Conservation (phyloP, 2,329 filamentous ascomycete species). For the Hypocreales sp. region DNA sequence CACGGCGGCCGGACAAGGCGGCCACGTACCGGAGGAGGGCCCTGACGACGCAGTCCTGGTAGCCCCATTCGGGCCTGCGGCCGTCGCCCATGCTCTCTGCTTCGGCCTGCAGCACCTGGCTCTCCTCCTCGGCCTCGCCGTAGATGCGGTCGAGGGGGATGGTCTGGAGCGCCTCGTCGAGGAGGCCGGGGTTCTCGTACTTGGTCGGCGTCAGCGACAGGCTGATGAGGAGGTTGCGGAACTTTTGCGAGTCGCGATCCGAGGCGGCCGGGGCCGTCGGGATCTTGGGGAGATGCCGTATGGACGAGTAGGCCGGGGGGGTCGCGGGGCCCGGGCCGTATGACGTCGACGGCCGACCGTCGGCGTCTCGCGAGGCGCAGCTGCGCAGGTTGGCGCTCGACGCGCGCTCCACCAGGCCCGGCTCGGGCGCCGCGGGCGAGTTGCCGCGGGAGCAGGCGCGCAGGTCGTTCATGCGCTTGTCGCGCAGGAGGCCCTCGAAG, state of each 20-base stretch:
- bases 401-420: slow-evolving; percentile 29
- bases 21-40: slow-evolving; percentile 61
- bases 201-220: slow-evolving; percentile 79
- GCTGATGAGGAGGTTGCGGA: slow-evolving; percentile 69
- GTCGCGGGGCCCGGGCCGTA: slow-evolving; percentile 23
- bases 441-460: slow-evolving; percentile 35
- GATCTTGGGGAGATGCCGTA: slow-evolving; percentile 35
- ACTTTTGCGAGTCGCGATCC: slow-evolving; percentile 56
- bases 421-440: slow-evolving; percentile 42
- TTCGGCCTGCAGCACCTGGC: slow-evolving; percentile 72
- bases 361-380: slow-evolving; percentile 20
- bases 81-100: slow-evolving; percentile 75
- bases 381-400: slow-evolving; percentile 32
- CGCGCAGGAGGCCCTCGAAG: slow-evolving; percentile 77
- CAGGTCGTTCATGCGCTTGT: slow-evolving; percentile 74
- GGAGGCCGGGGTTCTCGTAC: slow-evolving; percentile 88
- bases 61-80: slow-evolving; percentile 78
- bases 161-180: slow-evolving; percentile 78
- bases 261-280: slow-evolving; percentile 55
- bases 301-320: slow-evolving; percentile 30
- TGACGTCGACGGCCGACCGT: slow-evolving; percentile 30
- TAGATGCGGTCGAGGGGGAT: slow-evolving; percentile 89
- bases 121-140: slow-evolving; percentile 84
- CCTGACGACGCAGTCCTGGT: slow-evolving; percentile 90
- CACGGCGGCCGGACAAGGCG: no score